Evolutionary conservation across 2,329 filamentous ascomycete genomes (phyloP).

Genomic region (Epichloe amarillans): DNA sequence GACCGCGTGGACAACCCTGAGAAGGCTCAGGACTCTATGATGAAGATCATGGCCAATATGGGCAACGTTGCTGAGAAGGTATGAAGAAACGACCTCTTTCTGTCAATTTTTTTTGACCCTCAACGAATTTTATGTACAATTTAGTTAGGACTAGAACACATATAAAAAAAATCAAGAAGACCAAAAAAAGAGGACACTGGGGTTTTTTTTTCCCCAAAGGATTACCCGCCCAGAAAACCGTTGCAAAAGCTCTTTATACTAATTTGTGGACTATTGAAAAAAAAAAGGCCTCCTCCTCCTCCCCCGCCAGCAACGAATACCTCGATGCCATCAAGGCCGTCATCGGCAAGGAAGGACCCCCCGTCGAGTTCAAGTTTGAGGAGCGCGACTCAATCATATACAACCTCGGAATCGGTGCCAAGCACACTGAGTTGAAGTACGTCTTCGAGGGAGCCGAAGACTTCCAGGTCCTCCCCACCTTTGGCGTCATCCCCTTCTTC

Average conservation of each 20-base stretch:
- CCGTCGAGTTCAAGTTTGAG: conserved; percentile 71
- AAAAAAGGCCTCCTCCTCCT: conserved; percentile 5
- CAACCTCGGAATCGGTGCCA: conserved; percentile 87
- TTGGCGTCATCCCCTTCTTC: conserved; percentile 90
- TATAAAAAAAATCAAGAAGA: background rate
- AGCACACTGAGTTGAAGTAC: conserved; percentile 73
- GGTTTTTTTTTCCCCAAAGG: background rate
- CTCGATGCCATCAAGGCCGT: conserved; percentile 64
- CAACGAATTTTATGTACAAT: conserved; percentile 7
- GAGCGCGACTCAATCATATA: conserved; percentile 89
- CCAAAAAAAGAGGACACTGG: background rate
- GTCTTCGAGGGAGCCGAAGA: conserved; percentile 84
- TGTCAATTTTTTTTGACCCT: conserved; percentile 7
- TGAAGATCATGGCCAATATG: conserved; percentile 71
- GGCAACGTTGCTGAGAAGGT: conserved; percentile 59
- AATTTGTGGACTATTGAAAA: background rate
- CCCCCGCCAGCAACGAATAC: conserved; percentile 43
- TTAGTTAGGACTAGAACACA: conserved; percentile 10
- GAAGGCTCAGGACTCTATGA: conserved; percentile 61
- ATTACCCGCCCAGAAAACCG: too few relatives aligned
- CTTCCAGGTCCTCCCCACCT: conserved; percentile 92
- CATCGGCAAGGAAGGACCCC: conserved; percentile 51
- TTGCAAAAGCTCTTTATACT: background rate
- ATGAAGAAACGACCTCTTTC: conserved; percentile 27
- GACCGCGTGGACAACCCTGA: conserved; percentile 77